A percentile compares a stretch with the other conserved stretches of the same genome.
phyloP scores from a whole-genome alignment of 352 stramenopile species.

The Phytophthora fragariae region DNA sequence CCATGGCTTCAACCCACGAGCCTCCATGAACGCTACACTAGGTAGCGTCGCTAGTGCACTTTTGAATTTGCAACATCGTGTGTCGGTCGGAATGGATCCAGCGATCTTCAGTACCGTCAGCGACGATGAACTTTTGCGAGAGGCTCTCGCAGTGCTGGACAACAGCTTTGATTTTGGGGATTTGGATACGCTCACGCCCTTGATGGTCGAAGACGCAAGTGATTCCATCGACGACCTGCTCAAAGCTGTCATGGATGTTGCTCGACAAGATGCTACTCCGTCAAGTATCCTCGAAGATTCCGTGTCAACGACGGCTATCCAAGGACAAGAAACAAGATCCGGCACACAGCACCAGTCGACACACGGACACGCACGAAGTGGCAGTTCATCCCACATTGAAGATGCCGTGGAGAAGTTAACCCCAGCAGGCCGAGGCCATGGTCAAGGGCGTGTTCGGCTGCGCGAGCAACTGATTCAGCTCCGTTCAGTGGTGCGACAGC shows the following conservation, averaged over 20 bases:
- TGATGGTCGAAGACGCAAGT: background rate
- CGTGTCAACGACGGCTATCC: background rate
- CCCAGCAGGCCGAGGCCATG: background rate
- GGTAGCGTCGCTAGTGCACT: background rate
- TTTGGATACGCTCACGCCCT: background rate
- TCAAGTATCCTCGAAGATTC: background rate
- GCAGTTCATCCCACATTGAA: background rate
- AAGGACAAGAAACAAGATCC: background rate
- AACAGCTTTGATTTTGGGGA: constrained; percentile 1
- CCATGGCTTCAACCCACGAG: too few relatives aligned
- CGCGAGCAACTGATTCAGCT: constrained; percentile 20
- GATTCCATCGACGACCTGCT: background rate
- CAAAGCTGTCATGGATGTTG: background rate
- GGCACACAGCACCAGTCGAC: background rate
- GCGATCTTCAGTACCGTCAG: background rate
- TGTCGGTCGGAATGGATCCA: constrained; percentile 1
- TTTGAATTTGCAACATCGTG: constrained; percentile 2
- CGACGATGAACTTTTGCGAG: constrained; percentile 5
- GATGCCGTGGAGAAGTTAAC: background rate
- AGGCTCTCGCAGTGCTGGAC: constrained; percentile 10
- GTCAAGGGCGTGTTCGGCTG: constrained; percentile 5
- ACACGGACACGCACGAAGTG: background rate
- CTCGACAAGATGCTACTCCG: background rate
- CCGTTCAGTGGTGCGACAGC: constrained; percentile 11
- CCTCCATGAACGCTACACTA: too few relatives aligned